Base-by-base conservation (phyloP, 331 rosid species). In the Pyrus hybrid region DNA sequence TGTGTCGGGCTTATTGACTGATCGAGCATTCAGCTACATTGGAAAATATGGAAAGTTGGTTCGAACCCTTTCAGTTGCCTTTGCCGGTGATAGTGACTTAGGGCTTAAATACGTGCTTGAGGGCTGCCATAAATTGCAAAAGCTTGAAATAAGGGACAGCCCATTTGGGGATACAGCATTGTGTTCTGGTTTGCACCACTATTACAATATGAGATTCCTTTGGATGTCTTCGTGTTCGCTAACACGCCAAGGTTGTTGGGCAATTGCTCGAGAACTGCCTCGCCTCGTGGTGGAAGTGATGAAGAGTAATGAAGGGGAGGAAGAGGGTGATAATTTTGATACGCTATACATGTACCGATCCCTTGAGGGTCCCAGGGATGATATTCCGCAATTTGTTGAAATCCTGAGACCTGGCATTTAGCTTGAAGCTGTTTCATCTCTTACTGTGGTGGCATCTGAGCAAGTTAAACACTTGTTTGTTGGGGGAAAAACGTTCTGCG, bases 71-170 rank as follows among this genome's bases (percentile, higher is more conserved):
- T 92, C 97, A 32, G 89, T 88, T 73, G 97, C 97, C 54, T 92
- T 92, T 85, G 96, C 96, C 13, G 97, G 97, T 22, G 80, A 92
- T 67, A 83, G 90, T 35, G 96, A 92, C 74, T 64, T 63, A 72
- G 93, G 82, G 56, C 86, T 92, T 67, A 88, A 78, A 64, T 88
- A 82, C 56, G 20, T 92, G 73, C 87, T 92, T 7, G 96, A 92
- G 88, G 97, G 97, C 47, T 92, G 97, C 70, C 83, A 82, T 71
- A 92, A 81, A 63, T 80, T 92, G 83, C 96, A 92, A 69, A 92
- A 92, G 71, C 95, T 93, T 73, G 98, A 93, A 87, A 87, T 93
- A 72, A 84, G 98, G 82, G 97, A 93, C 70, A 76, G 97, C 81
- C 97, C 97, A 22, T 92, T 92, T 84, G 97, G 97, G 28, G 92